phyloP scores from a whole-genome alignment of 108 stramenopile species.

The Nitzschia sp. region DNA sequence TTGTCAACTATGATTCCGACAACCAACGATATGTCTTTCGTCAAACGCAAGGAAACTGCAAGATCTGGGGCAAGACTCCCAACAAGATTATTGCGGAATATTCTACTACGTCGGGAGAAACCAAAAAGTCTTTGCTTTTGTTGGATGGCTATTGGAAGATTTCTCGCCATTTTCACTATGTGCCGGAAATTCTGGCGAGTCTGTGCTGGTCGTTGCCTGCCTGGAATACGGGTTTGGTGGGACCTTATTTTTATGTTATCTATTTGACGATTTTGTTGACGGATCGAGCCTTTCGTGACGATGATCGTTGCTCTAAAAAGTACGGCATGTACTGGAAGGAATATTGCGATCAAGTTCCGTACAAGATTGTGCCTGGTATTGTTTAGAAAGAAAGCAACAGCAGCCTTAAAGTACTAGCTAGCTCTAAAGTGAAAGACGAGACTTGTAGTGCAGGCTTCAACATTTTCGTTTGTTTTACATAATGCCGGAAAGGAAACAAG shows the following conservation, averaged over 20 bases:
- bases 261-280: slow-evolving; percentile 93
- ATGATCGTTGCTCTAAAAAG: slow-evolving; percentile 91
- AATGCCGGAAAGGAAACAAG: too few species aligned
- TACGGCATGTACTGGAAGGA: slow-evolving; percentile 96
- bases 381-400: slow-evolving; percentile 41
- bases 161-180: slow-evolving; percentile 97
- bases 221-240: slow-evolving; percentile 58
- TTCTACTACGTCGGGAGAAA: slow-evolving; percentile 66
- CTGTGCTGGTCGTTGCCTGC: slow-evolving; percentile 92
- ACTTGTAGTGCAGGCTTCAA: too few species aligned
- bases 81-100: slow-evolving; percentile 91
- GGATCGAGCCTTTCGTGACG: slow-evolving; percentile 96
- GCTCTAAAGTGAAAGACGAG: too few species aligned
- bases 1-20: slow-evolving; percentile 97
- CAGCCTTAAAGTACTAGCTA: neutral
- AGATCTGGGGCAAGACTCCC: slow-evolving; percentile 90
- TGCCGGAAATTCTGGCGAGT: slow-evolving; percentile 89
- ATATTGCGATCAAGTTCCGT: slow-evolving; percentile 89
- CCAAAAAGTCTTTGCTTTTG: slow-evolving; percentile 82
- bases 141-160: slow-evolving; percentile 63
- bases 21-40: slow-evolving; percentile 94
- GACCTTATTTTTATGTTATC: slow-evolving; percentile 90
- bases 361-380: slow-evolving; percentile 86
- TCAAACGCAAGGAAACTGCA: slow-evolving; percentile 73
- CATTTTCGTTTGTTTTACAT: too few species aligned